Conservation (phyloP, 768 basidiomycete genomes). For the Boletellus emodensis region DNA sequence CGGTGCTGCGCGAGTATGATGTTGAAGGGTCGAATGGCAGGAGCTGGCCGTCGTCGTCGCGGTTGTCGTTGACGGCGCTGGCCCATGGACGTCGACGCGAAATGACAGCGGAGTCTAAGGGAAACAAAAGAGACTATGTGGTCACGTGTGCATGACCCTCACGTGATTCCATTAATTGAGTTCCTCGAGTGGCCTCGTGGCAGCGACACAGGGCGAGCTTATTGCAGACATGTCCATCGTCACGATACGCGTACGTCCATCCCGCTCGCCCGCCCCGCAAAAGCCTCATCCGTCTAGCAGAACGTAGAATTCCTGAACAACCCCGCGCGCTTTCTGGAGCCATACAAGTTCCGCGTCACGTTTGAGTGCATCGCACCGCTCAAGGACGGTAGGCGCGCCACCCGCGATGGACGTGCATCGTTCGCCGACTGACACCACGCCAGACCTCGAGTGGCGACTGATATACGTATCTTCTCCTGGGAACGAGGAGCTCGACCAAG, state of each 20-base stretch:
- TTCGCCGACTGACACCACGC: not conserved
- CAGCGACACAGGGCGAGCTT: not conserved
- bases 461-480: conserved; percentile 96
- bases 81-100: conserved; percentile 17
- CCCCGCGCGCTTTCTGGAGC: conserved; percentile 86
- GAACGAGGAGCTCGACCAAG: conserved; percentile 89
- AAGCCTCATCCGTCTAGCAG: conserved; percentile 34
- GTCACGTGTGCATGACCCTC: not conserved
- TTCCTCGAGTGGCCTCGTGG: not conserved
- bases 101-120: conserved; percentile 2
- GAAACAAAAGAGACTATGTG: conserved; percentile 15
- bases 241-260: conserved; percentile 54
- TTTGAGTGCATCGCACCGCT: conserved; percentile 95
- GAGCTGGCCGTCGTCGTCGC: conserved; percentile 8
- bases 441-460: conserved; percentile 97
- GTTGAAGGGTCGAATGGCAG: not conserved
- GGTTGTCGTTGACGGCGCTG: conserved; percentile 10
- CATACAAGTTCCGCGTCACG: conserved; percentile 90
- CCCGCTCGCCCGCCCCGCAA: not conserved
- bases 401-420: no score
- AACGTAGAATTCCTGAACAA: conserved; percentile 91
- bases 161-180: not conserved
- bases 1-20: not conserved
- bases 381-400: conserved; percentile 61
- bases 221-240: conserved; percentile 55